A percentile compares a stretch with the other conserved stretches of the same genome.
Conservation (phyloP, 345 rosid species). For the Cardiospermum halicacabum region DNA sequence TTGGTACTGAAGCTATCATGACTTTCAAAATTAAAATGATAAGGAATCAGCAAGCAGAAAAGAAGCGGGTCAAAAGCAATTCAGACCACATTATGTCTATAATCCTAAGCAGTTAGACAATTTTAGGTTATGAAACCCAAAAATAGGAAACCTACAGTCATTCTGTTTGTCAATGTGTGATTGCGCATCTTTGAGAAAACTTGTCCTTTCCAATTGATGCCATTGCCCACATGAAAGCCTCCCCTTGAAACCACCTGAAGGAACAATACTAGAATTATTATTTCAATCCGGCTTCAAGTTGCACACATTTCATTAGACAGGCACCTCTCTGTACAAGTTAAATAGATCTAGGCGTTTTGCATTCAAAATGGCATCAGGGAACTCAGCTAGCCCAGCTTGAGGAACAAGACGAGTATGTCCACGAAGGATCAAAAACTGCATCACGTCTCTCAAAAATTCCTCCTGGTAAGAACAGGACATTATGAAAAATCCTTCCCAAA, state of each 20-base stretch:
- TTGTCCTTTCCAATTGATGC: conserved; percentile 99
- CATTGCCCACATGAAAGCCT: conserved; percentile 97
- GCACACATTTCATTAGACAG: conserved; percentile 12
- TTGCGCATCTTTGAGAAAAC: conserved; percentile 99
- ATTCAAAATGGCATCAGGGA: conserved; percentile 95
- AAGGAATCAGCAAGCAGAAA: conserved; percentile 1
- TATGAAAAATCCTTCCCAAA: background rate
- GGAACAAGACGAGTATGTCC: conserved; percentile 98
- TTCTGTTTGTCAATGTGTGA: conserved; percentile 92
- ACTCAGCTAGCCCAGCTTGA: conserved; percentile 87
- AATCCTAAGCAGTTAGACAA: background rate
- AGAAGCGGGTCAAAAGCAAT: background rate
- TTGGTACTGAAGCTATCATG: background rate
- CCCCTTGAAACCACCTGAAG: conserved; percentile 97
- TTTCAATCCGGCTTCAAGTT: conserved; percentile 2
- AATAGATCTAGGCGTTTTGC: conserved; percentile 95
- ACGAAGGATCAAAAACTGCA: conserved; percentile 89
- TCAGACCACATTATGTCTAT: background rate
- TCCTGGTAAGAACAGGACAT: conserved; percentile 47
- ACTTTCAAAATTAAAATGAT: background rate
- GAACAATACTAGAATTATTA: conserved; percentile 10
- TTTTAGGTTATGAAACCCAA: background rate
- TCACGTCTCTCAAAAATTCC: conserved; percentile 93
- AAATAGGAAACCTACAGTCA: conserved; percentile 64
- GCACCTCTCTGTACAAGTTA: conserved; percentile 96